Percentiles rank a stretch among this genome's conserved stretches.
Conservation (phyloP, 345 rosid species). For the Garcia nutans region DNA sequence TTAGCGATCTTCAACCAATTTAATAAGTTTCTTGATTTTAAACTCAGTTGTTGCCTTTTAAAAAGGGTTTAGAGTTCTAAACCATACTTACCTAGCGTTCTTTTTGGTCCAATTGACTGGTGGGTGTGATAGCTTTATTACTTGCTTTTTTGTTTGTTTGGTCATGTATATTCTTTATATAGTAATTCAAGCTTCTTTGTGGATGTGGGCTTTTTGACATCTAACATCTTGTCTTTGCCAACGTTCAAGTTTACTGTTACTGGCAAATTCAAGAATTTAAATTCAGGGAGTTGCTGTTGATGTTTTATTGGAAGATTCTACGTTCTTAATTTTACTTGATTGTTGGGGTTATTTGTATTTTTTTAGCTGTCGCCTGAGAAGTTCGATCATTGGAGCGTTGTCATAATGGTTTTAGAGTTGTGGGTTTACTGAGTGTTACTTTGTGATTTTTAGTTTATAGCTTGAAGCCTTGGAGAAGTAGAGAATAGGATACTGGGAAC, state of each 20-base stretch:
- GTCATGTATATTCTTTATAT: constrained; percentile 4
- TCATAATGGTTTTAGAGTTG: constrained; percentile 4
- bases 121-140: constrained; percentile 8
- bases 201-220: neutral
- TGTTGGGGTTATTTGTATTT: neutral
- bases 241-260: neutral
- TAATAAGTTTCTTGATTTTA: neutral
- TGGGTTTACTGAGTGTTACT: neutral
- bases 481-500: neutral
- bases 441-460: neutral
- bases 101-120: constrained; percentile 26
- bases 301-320: neutral
- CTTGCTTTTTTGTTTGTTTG: neutral
- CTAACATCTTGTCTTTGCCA: neutral
- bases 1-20: neutral
- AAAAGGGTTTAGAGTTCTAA: neutral
- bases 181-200: neutral
- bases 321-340: neutral
- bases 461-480: neutral
- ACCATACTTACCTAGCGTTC: constrained; percentile 16
- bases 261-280: neutral
- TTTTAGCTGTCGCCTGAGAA: neutral
- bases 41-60: constrained; percentile 1
- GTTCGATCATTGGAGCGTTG: neutral
- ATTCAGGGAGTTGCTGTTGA: neutral